These are phyloP conservation scores for Penicillium sp. DNA, from an alignment of 2,329 filamentous ascomycete genomes.

Conservation along the genomic window DNA sequence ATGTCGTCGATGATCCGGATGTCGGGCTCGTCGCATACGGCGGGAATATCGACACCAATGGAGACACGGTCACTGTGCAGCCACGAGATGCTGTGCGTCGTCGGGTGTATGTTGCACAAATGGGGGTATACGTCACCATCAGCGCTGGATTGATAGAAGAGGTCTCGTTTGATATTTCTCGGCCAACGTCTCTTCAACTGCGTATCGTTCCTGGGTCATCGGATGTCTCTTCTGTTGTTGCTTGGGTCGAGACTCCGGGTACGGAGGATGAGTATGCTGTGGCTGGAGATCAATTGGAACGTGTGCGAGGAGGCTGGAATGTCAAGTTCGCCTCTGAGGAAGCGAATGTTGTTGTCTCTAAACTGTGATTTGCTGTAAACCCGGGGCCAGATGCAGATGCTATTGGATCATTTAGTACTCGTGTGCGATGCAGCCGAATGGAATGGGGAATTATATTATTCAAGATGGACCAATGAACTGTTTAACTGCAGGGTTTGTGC, in stretches of 20 bases:
- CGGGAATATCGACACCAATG: neutral
- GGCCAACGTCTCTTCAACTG: neutral
- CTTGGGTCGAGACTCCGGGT: neutral
- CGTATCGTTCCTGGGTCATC: neutral
- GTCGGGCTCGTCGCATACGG: neutral
- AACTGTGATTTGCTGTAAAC: neutral
- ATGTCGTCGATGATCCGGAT: neutral
- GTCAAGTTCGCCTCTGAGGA: neutral
- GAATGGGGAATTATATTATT: neutral
- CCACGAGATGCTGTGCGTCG: neutral
- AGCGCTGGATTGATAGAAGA: neutral
- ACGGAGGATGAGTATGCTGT: neutral
- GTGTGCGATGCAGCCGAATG: neutral
- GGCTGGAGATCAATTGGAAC: neutral
- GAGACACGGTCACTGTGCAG: neutral
- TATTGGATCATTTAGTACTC: neutral
- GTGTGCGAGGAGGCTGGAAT: neutral
- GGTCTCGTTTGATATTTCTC: neutral
- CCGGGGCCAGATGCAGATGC: neutral
- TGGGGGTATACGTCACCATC: neutral
- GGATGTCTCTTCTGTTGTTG: neutral
- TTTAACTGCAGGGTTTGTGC: constrained; percentile 32
- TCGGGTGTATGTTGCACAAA: neutral
- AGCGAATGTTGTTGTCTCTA: neutral
- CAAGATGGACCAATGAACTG: constrained; percentile 43